Conservation (phyloP, 768 basidiomycete genomes). For the Leccinum uliginosum region DNA sequence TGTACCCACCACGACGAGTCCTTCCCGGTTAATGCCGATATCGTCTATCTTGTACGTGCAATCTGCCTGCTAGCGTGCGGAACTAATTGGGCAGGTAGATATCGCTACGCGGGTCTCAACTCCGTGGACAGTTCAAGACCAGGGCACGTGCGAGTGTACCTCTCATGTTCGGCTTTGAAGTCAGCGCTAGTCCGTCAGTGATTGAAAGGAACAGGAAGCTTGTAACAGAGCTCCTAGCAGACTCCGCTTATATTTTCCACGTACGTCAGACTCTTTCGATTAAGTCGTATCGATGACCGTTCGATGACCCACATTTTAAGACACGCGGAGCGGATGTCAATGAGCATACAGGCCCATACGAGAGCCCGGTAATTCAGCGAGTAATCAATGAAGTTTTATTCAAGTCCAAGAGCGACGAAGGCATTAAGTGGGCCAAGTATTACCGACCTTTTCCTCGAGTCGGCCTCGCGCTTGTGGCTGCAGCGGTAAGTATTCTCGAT, state of each 20-base stretch:
- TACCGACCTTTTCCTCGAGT: not conserved
- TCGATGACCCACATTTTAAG: not conserved
- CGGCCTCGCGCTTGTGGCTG: not conserved
- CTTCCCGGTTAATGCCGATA: not conserved
- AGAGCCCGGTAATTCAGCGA: not conserved
- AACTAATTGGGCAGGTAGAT: not conserved
- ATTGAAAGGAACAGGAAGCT: not conserved
- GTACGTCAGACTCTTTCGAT: not conserved
- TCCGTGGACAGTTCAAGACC: not conserved
- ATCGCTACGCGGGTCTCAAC: not conserved
- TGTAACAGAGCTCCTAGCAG: not conserved
- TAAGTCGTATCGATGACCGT: not conserved
- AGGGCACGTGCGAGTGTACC: not conserved
- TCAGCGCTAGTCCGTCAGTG: not conserved
- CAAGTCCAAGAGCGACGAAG: not conserved
- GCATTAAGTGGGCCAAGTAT: not conserved
- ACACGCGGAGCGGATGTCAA: not conserved
- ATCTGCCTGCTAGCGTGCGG: not conserved
- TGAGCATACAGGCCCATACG: not conserved
- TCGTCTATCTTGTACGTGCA: no score
- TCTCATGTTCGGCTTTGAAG: not conserved
- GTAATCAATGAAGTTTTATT: not conserved
- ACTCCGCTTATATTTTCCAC: not conserved
- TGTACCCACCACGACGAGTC: no score
- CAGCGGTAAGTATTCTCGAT: not conserved